These are phyloP conservation scores for Vachellia pachyceras DNA, from an alignment of 306 rosid genomes.

Conservation along the genomic window DNA sequence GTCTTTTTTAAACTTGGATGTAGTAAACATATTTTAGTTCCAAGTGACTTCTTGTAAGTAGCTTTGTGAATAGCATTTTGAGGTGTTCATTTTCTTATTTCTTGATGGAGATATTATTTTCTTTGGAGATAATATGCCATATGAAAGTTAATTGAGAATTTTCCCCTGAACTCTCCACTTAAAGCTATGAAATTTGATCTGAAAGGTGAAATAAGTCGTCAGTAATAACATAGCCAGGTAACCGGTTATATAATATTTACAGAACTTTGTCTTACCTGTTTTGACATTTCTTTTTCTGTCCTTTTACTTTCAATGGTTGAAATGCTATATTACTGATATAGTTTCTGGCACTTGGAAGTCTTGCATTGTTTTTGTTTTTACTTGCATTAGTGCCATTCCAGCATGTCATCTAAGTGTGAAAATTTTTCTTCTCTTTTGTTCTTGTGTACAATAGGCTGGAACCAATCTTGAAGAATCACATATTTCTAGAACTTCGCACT, in stretches of 20 bases:
- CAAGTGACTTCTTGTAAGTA: background rate
- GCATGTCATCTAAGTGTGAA: background rate
- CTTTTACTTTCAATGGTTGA: background rate
- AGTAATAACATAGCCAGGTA: background rate
- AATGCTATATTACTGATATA: background rate
- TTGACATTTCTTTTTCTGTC: background rate
- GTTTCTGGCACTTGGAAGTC: constrained; percentile 1
- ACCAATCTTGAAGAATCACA: constrained; percentile 5
- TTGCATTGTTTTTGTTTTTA: background rate
- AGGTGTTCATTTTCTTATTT: background rate
- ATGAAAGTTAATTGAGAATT: constrained; percentile 5
- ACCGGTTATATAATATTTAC: background rate
- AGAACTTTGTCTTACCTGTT: background rate
- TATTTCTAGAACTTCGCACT: background rate
- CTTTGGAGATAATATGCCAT: background rate
- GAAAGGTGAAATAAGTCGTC: too few relatives aligned
- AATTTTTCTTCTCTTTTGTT: background rate
- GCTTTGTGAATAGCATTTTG: background rate
- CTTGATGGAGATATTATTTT: too few relatives aligned
- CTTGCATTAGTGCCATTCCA: background rate
- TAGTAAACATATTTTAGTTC: background rate
- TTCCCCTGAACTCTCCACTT: constrained; percentile 5
- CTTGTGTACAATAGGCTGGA: constrained; percentile 10
- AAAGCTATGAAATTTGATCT: background rate
- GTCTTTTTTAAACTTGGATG: background rate